These are phyloP conservation scores for Alnus rubra DNA, from an alignment of 306 rosid genomes.

Conservation along the genomic window DNA sequence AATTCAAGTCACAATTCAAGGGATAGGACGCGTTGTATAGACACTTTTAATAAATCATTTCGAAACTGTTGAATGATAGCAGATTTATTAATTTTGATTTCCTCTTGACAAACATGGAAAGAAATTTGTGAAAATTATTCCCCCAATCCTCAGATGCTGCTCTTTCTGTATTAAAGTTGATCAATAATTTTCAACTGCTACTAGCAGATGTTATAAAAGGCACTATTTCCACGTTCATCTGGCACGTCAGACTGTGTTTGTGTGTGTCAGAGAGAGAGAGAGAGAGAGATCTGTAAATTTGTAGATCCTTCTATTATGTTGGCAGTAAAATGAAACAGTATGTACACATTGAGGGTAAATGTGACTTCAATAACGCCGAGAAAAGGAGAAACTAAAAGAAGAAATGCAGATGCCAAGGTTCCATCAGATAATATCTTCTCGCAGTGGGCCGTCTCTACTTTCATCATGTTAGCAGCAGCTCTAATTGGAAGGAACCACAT, in stretches of 20 bases:
- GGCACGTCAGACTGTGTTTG: not conserved
- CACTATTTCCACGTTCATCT: not conserved
- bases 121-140: not conserved
- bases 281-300: not conserved
- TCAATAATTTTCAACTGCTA: not conserved
- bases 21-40: not conserved
- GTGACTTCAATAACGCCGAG: not conserved
- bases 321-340: conserved; percentile 6
- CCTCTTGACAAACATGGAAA: not conserved
- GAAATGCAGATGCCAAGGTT: not conserved
- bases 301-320: not conserved
- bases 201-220: not conserved
- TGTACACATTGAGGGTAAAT: not conserved
- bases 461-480: not conserved
- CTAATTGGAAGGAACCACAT: not conserved
- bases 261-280: not conserved
- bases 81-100: not conserved
- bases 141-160: not conserved
- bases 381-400: not conserved
- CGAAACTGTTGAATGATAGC: not conserved
- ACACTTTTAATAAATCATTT: not conserved
- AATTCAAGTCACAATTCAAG: conserved; percentile 3
- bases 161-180: not conserved
- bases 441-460: not conserved
- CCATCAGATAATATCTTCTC: not conserved